phyloP scores from a whole-genome alignment of 148 eudicot species.

The Camellia sinensis region DNA sequence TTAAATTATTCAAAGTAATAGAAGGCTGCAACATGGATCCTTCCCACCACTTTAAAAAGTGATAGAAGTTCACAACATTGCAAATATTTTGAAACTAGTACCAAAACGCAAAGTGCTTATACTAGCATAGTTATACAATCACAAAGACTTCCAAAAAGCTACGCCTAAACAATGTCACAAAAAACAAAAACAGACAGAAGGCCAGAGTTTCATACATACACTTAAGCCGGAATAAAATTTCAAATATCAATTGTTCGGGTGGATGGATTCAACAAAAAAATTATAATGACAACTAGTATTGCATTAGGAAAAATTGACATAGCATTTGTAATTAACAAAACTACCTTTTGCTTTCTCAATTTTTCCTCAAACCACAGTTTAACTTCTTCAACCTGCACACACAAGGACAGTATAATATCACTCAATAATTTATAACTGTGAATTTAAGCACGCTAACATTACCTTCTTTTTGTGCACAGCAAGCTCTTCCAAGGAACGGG shows the following conservation, averaged over 20 bases:
- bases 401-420: constrained; percentile 12
- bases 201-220: no score
- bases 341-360: constrained; percentile 50
- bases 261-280: background rate
- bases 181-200: no score
- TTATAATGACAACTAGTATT: background rate
- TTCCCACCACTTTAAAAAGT: no score
- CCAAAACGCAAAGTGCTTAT: no score
- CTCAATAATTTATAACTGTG: constrained; percentile 6
- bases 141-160: no score
- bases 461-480: constrained; percentile 98
- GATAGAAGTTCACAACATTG: no score
- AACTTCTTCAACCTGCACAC: constrained; percentile 87
- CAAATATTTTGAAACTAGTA: no score
- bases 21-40: no score
- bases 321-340: constrained; percentile 5
- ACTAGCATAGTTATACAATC: no score
- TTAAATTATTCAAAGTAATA: no score
- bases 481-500: constrained; percentile 69
- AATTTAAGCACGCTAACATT: constrained; percentile 10
- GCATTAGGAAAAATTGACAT: background rate
- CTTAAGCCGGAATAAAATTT: background rate
- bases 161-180: no score
- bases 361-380: constrained; percentile 72
- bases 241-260: background rate